phyloP scores from a whole-genome alignment of 805 yeast genomes.

The Jamesozyma gamospora region DNA sequence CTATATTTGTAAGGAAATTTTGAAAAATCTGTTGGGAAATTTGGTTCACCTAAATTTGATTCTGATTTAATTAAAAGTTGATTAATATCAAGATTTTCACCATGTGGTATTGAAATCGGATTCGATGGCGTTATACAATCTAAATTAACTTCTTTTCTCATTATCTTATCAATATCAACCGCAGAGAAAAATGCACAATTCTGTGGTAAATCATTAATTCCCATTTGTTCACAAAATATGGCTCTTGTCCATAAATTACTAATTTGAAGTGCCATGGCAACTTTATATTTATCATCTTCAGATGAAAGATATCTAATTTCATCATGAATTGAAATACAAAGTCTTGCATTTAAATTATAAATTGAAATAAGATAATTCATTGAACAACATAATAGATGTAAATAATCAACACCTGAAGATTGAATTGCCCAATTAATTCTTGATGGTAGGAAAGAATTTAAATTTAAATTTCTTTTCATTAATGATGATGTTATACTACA shows the following conservation, averaged over 20 bases:
- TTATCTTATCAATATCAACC: conserved; percentile 78
- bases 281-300: conserved; percentile 62
- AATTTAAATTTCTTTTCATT: conserved; percentile 50
- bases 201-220: conserved; percentile 83
- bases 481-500: conserved; percentile 89
- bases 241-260: conserved; percentile 94
- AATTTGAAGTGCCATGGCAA: conserved; percentile 77
- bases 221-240: conserved; percentile 86
- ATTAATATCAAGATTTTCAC: conserved; percentile 61
- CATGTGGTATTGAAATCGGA: conserved; percentile 58
- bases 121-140: conserved; percentile 90
- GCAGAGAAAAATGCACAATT: conserved; percentile 93
- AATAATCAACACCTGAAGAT: conserved; percentile 93
- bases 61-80: conserved; percentile 37
- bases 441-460: conserved; percentile 69
- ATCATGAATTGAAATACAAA: conserved; percentile 87
- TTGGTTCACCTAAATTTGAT: conserved; percentile 12
- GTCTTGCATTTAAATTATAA: conserved; percentile 62
- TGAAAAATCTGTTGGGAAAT: conserved; percentile 15
- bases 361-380: conserved; percentile 72
- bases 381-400: conserved; percentile 72
- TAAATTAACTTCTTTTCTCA: conserved; percentile 87
- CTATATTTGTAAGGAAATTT: conserved; percentile 16
- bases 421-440: conserved; percentile 97
- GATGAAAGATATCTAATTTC: conserved; percentile 76